Evolutionary conservation across 768 basidiomycete genomes (phyloP), one percentile per base, ranked within the genome.

Genomic region (Lentinula raphanica): DNA sequence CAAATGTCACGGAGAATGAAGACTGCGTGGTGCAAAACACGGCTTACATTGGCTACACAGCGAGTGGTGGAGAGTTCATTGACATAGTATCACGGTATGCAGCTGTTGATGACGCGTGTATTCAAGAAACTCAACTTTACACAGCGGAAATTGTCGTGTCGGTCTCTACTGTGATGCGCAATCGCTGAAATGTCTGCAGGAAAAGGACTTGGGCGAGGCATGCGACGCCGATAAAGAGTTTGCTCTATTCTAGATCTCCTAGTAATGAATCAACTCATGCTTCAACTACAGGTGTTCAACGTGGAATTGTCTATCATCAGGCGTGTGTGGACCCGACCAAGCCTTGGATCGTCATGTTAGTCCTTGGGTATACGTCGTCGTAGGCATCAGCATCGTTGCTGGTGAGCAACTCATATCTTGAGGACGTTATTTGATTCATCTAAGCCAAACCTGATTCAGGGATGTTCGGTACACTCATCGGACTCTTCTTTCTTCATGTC

Each of bases 51-150:
- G 87, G 83, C 0, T 92, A 91, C 66, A 76, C 81, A 0, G 65
- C 76, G 25, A 62, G 62, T 2, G 76, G 72, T 42, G 73, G 73
- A 3, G 85, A 88, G 67, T 91, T 86, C 60, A 79, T 88, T 46
- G 84, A 90, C 68, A 85, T 94, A 54, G 85, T 93, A 2, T 93
- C 92, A 58, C 82, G 92, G 92, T 90, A 64, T 31, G 76, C 67
- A n/a, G n/a, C n/a, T 36, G 42, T 25, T 17, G 23, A 46, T 21
- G 25, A 13, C 19, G 7, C 21, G n/a, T 6, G 55, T 27, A 19
- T 4, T 12, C 28, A 29, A n/a, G 7, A 45, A 46, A 17, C 31
- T 23, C 54, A 29, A 57, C 54, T 51, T 38, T 45, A 29, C 38
- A 35, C 63, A 88, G 88, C 38, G 86, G 81, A 35, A 89, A 94